Evolutionary conservation across 345 rosid species (phyloP).

Genomic region (Triadica sebifera): DNA sequence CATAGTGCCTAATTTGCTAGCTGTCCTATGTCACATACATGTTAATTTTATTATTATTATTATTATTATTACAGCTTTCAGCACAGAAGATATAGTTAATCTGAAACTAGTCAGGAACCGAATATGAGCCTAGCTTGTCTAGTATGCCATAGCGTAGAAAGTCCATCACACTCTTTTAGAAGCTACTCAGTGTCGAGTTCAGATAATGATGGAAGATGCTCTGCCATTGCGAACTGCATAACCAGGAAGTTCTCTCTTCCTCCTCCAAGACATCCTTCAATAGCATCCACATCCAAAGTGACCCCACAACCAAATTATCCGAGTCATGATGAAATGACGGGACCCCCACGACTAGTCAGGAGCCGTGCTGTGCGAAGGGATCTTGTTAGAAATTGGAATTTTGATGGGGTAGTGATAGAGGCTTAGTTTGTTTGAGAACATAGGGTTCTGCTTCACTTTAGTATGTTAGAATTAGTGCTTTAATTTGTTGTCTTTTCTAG

Average conservation of each 20-base stretch:
- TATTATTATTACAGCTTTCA: too few relatives aligned
- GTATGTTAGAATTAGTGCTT: slow-evolving; percentile 19
- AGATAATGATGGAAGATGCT: slow-evolving; percentile 84
- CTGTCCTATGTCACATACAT: background rate
- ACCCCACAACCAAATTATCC: slow-evolving; percentile 73
- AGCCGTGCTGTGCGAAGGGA: slow-evolving; percentile 92
- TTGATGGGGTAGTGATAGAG: slow-evolving; percentile 54
- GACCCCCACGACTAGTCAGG: slow-evolving; percentile 76
- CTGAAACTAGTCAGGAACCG: slow-evolving; percentile 4
- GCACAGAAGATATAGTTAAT: background rate
- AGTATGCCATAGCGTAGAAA: slow-evolving; percentile 83
- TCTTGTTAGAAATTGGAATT: slow-evolving; percentile 94
- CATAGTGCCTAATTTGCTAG: background rate
- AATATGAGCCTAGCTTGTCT: slow-evolving; percentile 89
- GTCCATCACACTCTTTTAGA: slow-evolving; percentile 89
- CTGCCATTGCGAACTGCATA: slow-evolving; percentile 69
- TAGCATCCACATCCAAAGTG: slow-evolving; percentile 76
- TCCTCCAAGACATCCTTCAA: slow-evolving; percentile 48
- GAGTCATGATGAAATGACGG: slow-evolving; percentile 38
- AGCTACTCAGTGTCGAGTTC: slow-evolving; percentile 94
- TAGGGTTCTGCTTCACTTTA: background rate
- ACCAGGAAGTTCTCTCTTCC: slow-evolving; percentile 62
- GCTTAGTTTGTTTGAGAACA: slow-evolving; percentile 30
- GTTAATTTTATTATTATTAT: background rate
- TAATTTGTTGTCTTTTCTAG: background rate